Evolutionary conservation across 176 grass and related monocot genomes (phyloP).

Genomic region (Tillandsia leiboldiana): DNA sequence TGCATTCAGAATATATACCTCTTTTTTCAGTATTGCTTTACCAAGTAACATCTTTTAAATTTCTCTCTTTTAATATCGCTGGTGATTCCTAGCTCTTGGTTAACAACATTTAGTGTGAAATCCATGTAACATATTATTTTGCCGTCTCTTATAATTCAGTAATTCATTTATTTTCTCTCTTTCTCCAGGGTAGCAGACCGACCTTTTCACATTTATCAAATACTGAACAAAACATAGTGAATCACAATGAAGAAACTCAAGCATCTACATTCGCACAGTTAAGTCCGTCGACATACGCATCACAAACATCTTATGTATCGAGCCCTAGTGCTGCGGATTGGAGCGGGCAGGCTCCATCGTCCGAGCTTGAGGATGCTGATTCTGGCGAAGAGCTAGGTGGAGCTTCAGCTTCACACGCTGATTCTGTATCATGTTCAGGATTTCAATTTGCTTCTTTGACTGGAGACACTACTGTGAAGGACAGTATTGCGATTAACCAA

Average conservation of each 20-base stretch:
- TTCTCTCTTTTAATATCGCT: neutral
- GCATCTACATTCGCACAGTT: conserved; percentile 8
- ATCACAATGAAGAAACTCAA: neutral
- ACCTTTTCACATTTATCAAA: conserved; percentile 5
- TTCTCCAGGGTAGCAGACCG: conserved; percentile 1
- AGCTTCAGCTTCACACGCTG: conserved; percentile 7
- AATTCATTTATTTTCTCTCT: neutral
- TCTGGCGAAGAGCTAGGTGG: conserved; percentile 11
- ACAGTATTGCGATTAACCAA: neutral
- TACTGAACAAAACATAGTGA: neutral
- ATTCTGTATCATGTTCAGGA: conserved; percentile 9
- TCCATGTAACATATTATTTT: neutral
- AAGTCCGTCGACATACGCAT: neutral
- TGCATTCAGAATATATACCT: neutral
- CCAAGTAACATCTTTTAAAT: neutral
- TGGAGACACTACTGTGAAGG: neutral
- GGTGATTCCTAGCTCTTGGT: neutral
- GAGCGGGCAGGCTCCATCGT: conserved; percentile 12
- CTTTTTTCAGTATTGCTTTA: neutral
- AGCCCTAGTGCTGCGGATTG: neutral
- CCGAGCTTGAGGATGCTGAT: conserved; percentile 22
- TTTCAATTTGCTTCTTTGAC: conserved; percentile 9
- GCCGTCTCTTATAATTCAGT: too few relatives aligned
- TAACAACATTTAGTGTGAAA: neutral
- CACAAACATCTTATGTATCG: conserved; percentile 8